These are phyloP conservation scores for Ganoderma sp. DNA, from an alignment of 1,284 basidiomycete species.

Conservation along the genomic window DNA sequence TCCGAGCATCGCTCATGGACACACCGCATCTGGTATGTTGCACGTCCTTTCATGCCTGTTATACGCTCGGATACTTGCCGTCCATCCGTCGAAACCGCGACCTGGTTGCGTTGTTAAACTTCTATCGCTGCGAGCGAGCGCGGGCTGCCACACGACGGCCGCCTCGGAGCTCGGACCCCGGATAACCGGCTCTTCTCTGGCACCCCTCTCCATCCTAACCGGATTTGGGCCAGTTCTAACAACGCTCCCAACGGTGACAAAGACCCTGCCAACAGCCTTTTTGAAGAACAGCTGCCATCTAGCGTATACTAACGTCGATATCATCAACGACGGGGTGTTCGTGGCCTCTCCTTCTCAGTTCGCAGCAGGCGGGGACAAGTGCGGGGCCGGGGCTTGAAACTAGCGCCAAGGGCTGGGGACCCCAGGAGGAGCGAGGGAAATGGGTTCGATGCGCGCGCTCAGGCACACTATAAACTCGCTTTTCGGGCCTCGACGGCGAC, in stretches of 20 bases:
- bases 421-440: not conserved
- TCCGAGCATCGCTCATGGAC: too few species aligned
- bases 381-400: not conserved
- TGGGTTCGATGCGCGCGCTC: conserved; percentile 3
- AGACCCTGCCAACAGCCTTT: not conserved
- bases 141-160: not conserved
- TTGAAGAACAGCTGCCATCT: not conserved
- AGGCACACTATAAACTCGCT: not conserved
- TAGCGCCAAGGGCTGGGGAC: not conserved
- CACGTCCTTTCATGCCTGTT: not conserved
- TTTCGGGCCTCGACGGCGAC: conserved; percentile 29
- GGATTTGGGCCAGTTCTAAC: not conserved
- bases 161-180: conserved; percentile 3
- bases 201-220: conserved; percentile 2
- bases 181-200: conserved; percentile 1
- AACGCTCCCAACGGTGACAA: not conserved
- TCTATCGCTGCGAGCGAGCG: not conserved
- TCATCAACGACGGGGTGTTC: not conserved
- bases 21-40: not conserved
- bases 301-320: not conserved
- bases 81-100: not conserved
- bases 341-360: not conserved
- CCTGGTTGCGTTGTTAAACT: not conserved
- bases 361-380: not conserved
- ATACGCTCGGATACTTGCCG: not conserved